Percentiles rank a stretch among this genome's conserved stretches.
These are phyloP conservation scores for Aspergillus panamensis DNA, from an alignment of 495 filamentous ascomycete species.

Conservation along the genomic window DNA sequence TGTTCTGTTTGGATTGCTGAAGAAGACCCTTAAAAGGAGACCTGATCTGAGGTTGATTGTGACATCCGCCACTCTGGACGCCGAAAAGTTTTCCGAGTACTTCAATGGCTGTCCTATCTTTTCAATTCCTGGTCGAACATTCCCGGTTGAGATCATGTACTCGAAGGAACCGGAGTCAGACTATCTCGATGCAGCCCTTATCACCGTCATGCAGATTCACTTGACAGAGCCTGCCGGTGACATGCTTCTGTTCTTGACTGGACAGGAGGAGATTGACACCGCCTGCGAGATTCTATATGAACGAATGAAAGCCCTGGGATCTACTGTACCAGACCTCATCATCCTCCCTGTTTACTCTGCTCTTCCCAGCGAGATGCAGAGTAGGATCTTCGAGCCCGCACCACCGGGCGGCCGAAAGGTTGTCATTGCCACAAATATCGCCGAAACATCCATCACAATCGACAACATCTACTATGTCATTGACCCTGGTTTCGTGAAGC, in stretches of 20 bases:
- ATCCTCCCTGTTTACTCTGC: constrained; percentile 94
- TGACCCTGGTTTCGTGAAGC: constrained; percentile 96
- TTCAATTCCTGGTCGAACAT: constrained; percentile 92
- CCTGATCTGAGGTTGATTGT: constrained; percentile 92
- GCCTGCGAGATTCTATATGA: constrained; percentile 88
- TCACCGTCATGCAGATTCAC: constrained; percentile 98
- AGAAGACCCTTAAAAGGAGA: constrained; percentile 84
- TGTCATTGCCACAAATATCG: constrained; percentile 98
- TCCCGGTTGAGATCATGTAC: constrained; percentile 92
- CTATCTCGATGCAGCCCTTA: constrained; percentile 91
- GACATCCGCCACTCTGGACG: constrained; percentile 92
- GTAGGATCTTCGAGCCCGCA: constrained; percentile 88
- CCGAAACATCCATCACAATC: constrained; percentile 96
- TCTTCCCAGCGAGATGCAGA: constrained; percentile 90
- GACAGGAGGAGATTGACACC: constrained; percentile 97
- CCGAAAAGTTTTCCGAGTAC: constrained; percentile 94
- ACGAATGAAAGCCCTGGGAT: constrained; percentile 92
- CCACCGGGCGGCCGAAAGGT: constrained; percentile 88
- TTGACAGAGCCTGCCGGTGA: constrained; percentile 86
- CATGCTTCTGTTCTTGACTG: constrained; percentile 93
- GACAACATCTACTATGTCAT: constrained; percentile 97
- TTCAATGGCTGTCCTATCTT: constrained; percentile 95
- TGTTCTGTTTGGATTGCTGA: constrained; percentile 88
- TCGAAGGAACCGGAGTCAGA: constrained; percentile 91
- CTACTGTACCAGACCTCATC: constrained; percentile 84